Base-by-base conservation (phyloP, 768 basidiomycete genomes). In the Trametes elegans region DNA sequence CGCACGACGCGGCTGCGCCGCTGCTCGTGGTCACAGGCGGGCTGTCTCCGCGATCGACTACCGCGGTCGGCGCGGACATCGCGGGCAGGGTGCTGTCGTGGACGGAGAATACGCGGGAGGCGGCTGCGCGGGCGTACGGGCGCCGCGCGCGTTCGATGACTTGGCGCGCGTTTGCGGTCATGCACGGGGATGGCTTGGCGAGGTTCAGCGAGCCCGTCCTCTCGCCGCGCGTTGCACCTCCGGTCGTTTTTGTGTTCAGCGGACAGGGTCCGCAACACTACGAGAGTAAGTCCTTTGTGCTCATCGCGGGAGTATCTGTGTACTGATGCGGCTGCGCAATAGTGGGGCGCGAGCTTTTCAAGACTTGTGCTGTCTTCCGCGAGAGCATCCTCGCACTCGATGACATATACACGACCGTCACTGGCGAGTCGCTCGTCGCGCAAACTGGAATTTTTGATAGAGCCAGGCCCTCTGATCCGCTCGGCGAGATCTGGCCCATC, bases 221-320 rank as follows among this genome's bases (percentile, higher is more conserved):
- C n/a, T 42, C 31, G 5, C 34, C 52, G 44, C 44, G 42, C 42
- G 31, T 35, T 14, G 26, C 34, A 16, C 52, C 52, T 1, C 65
- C 72, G 2, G 48, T 79, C 31, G 70, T 70, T 13, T 78, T 72
- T 47, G 66, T 73, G 8, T 74, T 76, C 61, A 68, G 70, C 11
- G 74, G 74, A 2, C 74, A 76, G 54, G 74, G 74, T 6, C 71
- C 73, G 6, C 74, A 76, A 41, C 71, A 76, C 46, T 55, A 68
- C 32, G 19, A 66, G 14, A 74, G 75, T 75, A 54, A 55, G 74
- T 18, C 8, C 23, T 29, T 9, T 9, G 21, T 42, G 4, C 23
- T 31, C 24, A 32, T 28, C 13, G 7, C 3, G 35, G 13, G 18
- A 14, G n/a, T 9, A 23, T 40, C 38, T 35, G 9, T 38, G 47